A percentile compares a stretch with the other conserved stretches of the same genome.
These are phyloP conservation scores for Apophysomyces elegans DNA, from an alignment of 371 early-diverging fungal species.

Conservation along the genomic window DNA sequence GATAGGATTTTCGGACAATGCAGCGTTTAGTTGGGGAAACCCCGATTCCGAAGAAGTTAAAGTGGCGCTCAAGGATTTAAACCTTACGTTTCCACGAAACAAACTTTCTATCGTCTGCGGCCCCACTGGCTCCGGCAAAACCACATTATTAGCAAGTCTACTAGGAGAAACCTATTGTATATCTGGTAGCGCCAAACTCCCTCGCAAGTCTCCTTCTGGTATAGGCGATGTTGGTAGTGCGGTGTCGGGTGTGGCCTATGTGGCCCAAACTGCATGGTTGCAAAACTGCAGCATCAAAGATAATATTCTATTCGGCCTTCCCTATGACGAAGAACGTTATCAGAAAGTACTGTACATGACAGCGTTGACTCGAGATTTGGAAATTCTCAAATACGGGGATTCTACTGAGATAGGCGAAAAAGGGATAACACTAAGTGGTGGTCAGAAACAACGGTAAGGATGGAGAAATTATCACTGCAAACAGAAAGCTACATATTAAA, in stretches of 20 bases:
- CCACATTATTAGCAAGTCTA: conserved; percentile 72
- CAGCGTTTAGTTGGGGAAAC: conserved; percentile 57
- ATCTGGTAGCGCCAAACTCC: conserved; percentile 49
- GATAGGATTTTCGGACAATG: conserved; percentile 56
- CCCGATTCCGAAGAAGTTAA: conserved; percentile 26
- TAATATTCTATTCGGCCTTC: conserved; percentile 83
- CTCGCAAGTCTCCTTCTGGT: conserved; percentile 32
- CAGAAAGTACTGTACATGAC: conserved; percentile 66
- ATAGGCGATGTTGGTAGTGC: conserved; percentile 34
- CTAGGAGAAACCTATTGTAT: conserved; percentile 59
- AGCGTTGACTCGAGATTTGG: conserved; percentile 81
- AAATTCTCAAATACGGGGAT: conserved; percentile 82
- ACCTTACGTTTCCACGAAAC: conserved; percentile 61
- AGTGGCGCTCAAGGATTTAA: conserved; percentile 59
- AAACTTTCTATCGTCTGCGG: conserved; percentile 81
- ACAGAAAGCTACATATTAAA: conserved; percentile 22
- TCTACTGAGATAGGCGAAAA: conserved; percentile 89
- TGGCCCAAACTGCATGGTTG: conserved; percentile 84
- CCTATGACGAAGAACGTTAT: conserved; percentile 69
- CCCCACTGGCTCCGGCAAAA: conserved; percentile 81
- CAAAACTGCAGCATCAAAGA: conserved; percentile 80
- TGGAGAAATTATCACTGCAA: conserved; percentile 26
- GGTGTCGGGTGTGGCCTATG: conserved; percentile 71
- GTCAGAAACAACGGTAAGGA: conserved; percentile 75
- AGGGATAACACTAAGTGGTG: conserved; percentile 88